Conservation (phyloP, 2,329 filamentous ascomycete species). For the Nannizzia gypsea region DNA sequence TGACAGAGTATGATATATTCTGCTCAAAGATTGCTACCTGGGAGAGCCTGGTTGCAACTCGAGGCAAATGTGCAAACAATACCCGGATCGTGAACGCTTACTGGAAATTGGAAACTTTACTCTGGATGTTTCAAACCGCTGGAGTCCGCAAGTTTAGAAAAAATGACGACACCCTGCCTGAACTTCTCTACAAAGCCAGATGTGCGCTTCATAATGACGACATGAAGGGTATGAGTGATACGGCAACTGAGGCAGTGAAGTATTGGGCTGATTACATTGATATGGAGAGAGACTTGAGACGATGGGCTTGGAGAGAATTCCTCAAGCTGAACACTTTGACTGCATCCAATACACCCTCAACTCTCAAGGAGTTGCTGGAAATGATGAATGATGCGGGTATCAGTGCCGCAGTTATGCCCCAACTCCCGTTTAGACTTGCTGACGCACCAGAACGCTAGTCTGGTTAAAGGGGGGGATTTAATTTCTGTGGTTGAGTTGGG, state of each 20-base stretch:
- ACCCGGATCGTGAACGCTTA: neutral
- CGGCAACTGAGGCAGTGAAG: neutral
- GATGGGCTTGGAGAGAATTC: neutral
- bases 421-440: neutral
- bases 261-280: neutral
- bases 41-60: neutral
- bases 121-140: neutral
- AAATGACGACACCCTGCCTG: neutral
- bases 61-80: neutral
- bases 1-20: neutral
- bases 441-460: neutral
- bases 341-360: neutral
- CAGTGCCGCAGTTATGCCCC: neutral
- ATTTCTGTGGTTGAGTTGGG: neutral
- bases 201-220: neutral
- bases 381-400: neutral
- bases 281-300: neutral
- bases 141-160: neutral
- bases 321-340: neutral
- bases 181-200: neutral
- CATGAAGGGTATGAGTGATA: neutral
- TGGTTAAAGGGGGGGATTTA: neutral
- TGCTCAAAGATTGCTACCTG: neutral
- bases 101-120: neutral
- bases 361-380: neutral